phyloP scores from a whole-genome alignment of 495 filamentous ascomycete genomes.

The Cercophora newfieldiana region DNA sequence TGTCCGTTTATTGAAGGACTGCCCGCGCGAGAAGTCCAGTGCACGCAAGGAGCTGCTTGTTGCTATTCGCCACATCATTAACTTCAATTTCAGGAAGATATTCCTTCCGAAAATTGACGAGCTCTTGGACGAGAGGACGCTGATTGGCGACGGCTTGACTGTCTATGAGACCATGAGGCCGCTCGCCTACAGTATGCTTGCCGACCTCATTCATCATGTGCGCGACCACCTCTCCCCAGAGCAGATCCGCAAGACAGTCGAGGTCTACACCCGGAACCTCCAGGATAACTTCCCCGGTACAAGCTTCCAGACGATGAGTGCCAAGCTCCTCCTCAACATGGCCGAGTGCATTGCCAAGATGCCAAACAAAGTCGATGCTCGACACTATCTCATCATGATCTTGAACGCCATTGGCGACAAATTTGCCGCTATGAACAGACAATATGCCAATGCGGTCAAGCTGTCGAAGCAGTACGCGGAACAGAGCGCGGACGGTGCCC shows the following conservation, averaged over 20 bases:
- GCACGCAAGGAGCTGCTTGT: constrained; percentile 94
- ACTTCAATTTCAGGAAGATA: constrained; percentile 96
- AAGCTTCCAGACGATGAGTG: constrained; percentile 99
- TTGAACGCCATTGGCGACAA: constrained; percentile 97
- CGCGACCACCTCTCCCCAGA: constrained; percentile 77
- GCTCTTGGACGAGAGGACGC: constrained; percentile 84
- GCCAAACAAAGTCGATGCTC: constrained; percentile 85
- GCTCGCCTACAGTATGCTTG: constrained; percentile 96
- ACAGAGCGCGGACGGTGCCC: constrained; percentile 63
- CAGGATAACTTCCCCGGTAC: constrained; percentile 96
- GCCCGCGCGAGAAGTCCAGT: constrained; percentile 87
- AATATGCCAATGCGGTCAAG: constrained; percentile 92
- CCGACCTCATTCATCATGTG: constrained; percentile 96
- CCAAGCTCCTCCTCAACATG: constrained; percentile 94
- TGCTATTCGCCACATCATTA: constrained; percentile 97
- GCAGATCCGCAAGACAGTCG: constrained; percentile 91
- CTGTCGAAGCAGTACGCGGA: constrained; percentile 71
- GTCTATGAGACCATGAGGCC: constrained; percentile 97
- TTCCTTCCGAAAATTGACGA: constrained; percentile 95
- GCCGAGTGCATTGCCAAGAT: constrained; percentile 94
- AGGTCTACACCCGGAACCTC: constrained; percentile 95
- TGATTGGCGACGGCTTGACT: constrained; percentile 94
- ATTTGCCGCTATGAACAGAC: constrained; percentile 96
- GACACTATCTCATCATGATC: constrained; percentile 96
- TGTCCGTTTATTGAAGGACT: constrained; percentile 88